Percentiles rank a stretch among this genome's conserved stretches.
These are phyloP conservation scores for Zalaria obscura DNA, from an alignment of 2,329 filamentous ascomycete genomes.

Conservation along the genomic window DNA sequence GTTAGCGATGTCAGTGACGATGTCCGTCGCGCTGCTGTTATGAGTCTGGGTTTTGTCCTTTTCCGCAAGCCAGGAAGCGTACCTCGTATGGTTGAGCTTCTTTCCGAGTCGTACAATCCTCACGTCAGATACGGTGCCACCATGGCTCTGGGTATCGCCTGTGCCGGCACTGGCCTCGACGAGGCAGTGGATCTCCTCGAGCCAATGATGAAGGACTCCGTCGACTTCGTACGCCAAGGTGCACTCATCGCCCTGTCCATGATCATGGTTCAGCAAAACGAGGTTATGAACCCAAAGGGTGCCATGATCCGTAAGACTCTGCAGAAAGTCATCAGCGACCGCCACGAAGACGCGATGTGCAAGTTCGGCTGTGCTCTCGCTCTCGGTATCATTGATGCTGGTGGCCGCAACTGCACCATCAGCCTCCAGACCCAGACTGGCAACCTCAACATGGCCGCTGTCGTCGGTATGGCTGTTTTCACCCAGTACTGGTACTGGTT, in stretches of 20 bases:
- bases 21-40: constrained; percentile 86
- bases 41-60: constrained; percentile 95
- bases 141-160: constrained; percentile 96
- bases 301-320: constrained; percentile 80
- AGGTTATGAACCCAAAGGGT: constrained; percentile 96
- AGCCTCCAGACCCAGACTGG: constrained; percentile 95
- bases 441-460: constrained; percentile 96
- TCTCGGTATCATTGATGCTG: constrained; percentile 92
- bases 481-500: constrained; percentile 99
- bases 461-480: constrained; percentile 96
- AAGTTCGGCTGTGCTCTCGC: constrained; percentile 94
- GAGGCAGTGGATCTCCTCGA: constrained; percentile 94
- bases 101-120: constrained; percentile 97
- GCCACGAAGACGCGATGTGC: constrained; percentile 98
- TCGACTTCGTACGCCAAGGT: constrained; percentile 94
- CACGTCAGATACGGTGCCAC: constrained; percentile 96
- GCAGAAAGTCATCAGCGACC: constrained; percentile 83
- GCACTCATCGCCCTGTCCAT: constrained; percentile 88
- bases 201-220: constrained; percentile 98
- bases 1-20: constrained; percentile 98
- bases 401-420: constrained; percentile 96
- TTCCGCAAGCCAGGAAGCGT: constrained; percentile 97
- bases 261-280: constrained; percentile 99
- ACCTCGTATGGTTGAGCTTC: constrained; percentile 94
- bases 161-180: constrained; percentile 86